These are phyloP conservation scores for Hypoxylon sp. DNA, from an alignment of 2,329 filamentous ascomycete genomes.

Conservation along the genomic window DNA sequence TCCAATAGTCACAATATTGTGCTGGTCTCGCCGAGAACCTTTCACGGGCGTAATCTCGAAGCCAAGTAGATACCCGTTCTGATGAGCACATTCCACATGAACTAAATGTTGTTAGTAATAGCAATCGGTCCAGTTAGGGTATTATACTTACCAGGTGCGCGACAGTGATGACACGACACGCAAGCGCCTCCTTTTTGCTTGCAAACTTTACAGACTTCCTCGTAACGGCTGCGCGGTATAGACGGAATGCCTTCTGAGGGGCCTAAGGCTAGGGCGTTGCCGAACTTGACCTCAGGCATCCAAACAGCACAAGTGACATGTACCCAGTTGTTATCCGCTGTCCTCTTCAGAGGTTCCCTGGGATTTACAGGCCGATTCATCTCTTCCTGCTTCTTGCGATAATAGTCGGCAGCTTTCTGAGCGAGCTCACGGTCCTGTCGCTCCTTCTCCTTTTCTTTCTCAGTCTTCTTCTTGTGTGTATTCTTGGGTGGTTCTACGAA, in stretches of 20 bases:
- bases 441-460: slow-evolving; percentile 92
- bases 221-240: slow-evolving; percentile 80
- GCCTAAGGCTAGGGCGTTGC: slow-evolving; percentile 83
- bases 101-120: slow-evolving; percentile 64
- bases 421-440: slow-evolving; percentile 87
- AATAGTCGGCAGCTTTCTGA: slow-evolving; percentile 83
- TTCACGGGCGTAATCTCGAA: slow-evolving; percentile 95
- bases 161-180: slow-evolving; percentile 84
- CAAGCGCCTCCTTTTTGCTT: slow-evolving; percentile 83
- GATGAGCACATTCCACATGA: slow-evolving; percentile 92
- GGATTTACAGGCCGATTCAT: slow-evolving; percentile 86
- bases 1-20: slow-evolving; percentile 84
- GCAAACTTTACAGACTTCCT: slow-evolving; percentile 87
- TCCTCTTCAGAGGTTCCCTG: slow-evolving; percentile 92
- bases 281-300: slow-evolving; percentile 94
- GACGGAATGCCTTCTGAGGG: slow-evolving; percentile 91
- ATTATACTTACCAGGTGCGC: slow-evolving; percentile 61
- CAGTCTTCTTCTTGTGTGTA: slow-evolving; percentile 87
- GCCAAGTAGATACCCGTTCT: slow-evolving; percentile 84
- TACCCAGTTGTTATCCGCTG: slow-evolving; percentile 97
- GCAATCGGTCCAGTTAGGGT: slow-evolving; percentile 36
- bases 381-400: slow-evolving; percentile 85
- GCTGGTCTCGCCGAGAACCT: slow-evolving; percentile 84
- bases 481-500: slow-evolving; percentile 86
- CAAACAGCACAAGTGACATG: slow-evolving; percentile 94